Evolutionary conservation across 176 grass and related monocot genomes (phyloP), one percentile per base, ranked within the genome.

Genomic region (Dendrocalamus sinicus): DNA sequence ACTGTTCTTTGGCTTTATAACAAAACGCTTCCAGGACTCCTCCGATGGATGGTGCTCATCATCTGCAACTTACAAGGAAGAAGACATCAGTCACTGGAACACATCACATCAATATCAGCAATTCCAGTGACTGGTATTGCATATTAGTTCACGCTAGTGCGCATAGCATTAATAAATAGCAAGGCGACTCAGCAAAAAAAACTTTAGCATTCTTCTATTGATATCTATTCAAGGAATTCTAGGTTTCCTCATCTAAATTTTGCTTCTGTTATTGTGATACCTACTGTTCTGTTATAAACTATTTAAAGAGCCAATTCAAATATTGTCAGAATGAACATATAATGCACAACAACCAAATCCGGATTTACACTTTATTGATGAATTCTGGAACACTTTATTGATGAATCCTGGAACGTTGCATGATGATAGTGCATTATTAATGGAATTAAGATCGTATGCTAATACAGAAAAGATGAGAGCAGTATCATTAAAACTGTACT

Each of bases 1-100:
- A 43, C 75, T 88, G 53, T 90, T 91, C 74, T 88, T 47, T 75
- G 90, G 63, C 73, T 78, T 82, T 77, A 47, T 76, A 32, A 54
- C 83, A 10, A 62, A 76, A 70, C 59, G 35, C 44, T 88, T 97
- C 69, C 45, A 55, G 57, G 66, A 26, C 44, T 85, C 68, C n/a
- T 75, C 70, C 66, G 86, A 86, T 73, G 61, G 68, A 75, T 92
- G 78, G 5, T 26, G 50, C 70, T 81, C 76, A 53, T 86, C 79
- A 77, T 88, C 94, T 98, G 89, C 64, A 15, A 61, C 65, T 88
- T 82, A 70, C 72, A 88, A 58, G 37, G 45, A 90, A 84, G 50
- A 85, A 66, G 9, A 75, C 13, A 53, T 83, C 63, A 72, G 73
- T 55, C 11, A 66, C 48, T 68, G 17, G 59, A 48, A 68, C 19